phyloP scores from a whole-genome alignment of 2,329 filamentous ascomycete species.

The Ophiostoma sp. region DNA sequence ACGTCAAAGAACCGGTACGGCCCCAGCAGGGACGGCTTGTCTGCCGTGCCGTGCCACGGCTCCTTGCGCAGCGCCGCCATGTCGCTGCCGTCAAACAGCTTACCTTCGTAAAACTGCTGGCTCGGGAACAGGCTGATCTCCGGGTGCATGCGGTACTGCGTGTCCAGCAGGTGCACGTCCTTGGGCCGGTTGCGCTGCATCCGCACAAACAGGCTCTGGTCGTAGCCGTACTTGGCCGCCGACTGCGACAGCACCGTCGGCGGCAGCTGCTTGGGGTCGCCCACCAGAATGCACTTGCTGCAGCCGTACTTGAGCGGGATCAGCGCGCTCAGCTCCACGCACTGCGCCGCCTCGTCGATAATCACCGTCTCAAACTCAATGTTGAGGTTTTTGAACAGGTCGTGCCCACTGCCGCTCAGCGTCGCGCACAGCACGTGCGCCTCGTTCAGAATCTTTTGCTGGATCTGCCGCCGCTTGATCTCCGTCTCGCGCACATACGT shows the following conservation, averaged over 20 bases:
- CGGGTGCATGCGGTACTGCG: slow-evolving; percentile 98
- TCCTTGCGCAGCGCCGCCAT: slow-evolving; percentile 72
- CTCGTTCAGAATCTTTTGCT: slow-evolving; percentile 84
- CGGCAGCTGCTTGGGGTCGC: slow-evolving; percentile 94
- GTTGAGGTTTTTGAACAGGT: slow-evolving; percentile 90
- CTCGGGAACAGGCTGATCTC: slow-evolving; percentile 92
- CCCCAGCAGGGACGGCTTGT: slow-evolving; percentile 59
- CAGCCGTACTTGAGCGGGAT: slow-evolving; percentile 98
- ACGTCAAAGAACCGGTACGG: slow-evolving; percentile 98
- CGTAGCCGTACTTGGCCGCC: slow-evolving; percentile 87
- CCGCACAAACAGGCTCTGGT: slow-evolving; percentile 95
- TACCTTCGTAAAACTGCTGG: slow-evolving; percentile 83
- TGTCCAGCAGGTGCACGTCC: slow-evolving; percentile 90
- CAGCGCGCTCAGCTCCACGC: slow-evolving; percentile 90
- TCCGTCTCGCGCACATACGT: slow-evolving; percentile 78
- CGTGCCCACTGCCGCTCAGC: slow-evolving; percentile 89
- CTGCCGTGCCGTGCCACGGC: slow-evolving; percentile 72
- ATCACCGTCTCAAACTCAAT: slow-evolving; percentile 98
- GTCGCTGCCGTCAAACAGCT: slow-evolving; percentile 74
- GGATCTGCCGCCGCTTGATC: slow-evolving; percentile 73
- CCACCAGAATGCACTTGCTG: slow-evolving; percentile 92
- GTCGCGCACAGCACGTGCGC: slow-evolving; percentile 94
- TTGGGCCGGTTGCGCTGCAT: slow-evolving; percentile 92
- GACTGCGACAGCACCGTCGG: slow-evolving; percentile 94
- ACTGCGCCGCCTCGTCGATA: slow-evolving; percentile 97